Evolutionary conservation across 108 stramenopile genomes (phyloP), one percentile per base, ranked within the genome.

Genomic region (Conticribra guillardii): DNA sequence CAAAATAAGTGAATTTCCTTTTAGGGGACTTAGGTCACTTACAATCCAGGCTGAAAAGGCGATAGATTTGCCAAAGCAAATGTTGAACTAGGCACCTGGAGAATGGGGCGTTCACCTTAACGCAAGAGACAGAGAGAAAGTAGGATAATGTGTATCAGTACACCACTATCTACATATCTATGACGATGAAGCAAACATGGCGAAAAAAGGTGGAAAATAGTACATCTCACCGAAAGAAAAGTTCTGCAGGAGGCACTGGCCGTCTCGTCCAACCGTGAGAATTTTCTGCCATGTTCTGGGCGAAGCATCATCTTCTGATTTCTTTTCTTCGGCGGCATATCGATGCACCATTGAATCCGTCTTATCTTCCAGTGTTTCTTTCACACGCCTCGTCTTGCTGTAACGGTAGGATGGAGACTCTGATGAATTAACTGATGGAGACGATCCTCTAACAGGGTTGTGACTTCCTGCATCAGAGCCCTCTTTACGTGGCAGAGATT

Each of bases 41-140:
- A n/a, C n/a, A n/a, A n/a, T n/a, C 90, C 90, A 11, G 67, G 48
- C 70, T 91, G 90, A 71, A 91, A 94, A 4, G 93, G 89, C 7
- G 93, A 91, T 23, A 91, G 67, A 54, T 89, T 91, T n/a, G 93
- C 90, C 65, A 94, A 77, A 24, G 93, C 85, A 71, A 94, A 89
- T 17, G 87, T 83, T 26, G 90, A 88, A 17, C 81, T 84, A 3
- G 93, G 90, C 18, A 94, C 88, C 21, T 80, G 51, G 8, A 78
- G 80, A 24, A 91, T 89, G 18, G 88, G 89, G 14, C 83, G 73
- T 27, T 89, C 85, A 34, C 85, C 84, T 81, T 17, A 34, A n/a
- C 31, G 37, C 14, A 55, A 55, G 1, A 28, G 26, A 0, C 34
- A 33, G 9, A 26, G 18, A 28, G 28, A 55, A 28, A 27, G n/a